Percentiles rank a stretch among this genome's conserved stretches.
Evolutionary conservation across 2,329 filamentous ascomycete genomes (phyloP).

Genomic region (Furcasterigmium sp.): DNA sequence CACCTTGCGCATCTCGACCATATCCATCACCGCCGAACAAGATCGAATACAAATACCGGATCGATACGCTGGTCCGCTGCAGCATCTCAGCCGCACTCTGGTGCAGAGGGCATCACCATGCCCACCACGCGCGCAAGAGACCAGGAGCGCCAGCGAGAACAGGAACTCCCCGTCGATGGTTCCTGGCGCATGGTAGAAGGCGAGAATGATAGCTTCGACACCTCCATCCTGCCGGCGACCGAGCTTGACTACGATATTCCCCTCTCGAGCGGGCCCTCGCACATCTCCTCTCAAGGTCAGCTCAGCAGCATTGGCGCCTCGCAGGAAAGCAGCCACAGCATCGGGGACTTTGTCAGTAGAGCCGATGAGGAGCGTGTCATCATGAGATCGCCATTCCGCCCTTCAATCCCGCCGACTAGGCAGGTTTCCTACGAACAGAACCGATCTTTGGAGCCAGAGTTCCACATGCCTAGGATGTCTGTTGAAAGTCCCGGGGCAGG

Average conservation of each 20-base stretch:
- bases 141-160: constrained; percentile 1
- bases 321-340: constrained; percentile 42
- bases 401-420: constrained; percentile 38
- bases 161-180: constrained; percentile 39
- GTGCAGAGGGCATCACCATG: too few species aligned
- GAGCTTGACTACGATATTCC: constrained; percentile 32
- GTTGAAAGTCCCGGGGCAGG: constrained; percentile 27
- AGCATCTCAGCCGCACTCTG: too few species aligned
- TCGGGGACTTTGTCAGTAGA: constrained; percentile 46
- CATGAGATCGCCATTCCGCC: constrained; percentile 48
- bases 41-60: too few species aligned
- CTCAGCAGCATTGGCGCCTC: constrained; percentile 39
- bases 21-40: too few species aligned
- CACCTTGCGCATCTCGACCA: too few species aligned
- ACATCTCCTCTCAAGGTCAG: constrained; percentile 35
- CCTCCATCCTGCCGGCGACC: constrained; percentile 42
- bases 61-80: too few species aligned
- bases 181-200: constrained; percentile 58
- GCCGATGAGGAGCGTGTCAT: constrained; percentile 53
- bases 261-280: constrained; percentile 41
- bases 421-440: constrained; percentile 11
- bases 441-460: constrained; percentile 42
- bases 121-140: too few species aligned
- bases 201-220: constrained; percentile 57
- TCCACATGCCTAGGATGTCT: constrained; percentile 46